Evolutionary conservation across 176 grass and related monocot species (phyloP).

Genomic region (Zea luxurians): DNA sequence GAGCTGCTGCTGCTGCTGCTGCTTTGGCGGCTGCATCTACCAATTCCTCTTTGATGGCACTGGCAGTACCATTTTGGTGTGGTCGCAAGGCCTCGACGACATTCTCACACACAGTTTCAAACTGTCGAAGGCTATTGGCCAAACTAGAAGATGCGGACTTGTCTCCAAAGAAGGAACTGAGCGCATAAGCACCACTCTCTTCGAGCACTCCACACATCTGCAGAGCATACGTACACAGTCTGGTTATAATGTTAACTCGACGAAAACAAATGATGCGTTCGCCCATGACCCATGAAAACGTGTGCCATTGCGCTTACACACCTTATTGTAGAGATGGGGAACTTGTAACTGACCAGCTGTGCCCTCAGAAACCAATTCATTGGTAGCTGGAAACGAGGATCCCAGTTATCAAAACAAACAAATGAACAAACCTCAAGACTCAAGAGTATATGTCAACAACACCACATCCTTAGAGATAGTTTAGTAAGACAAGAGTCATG

Average conservation of each 20-base stretch:
- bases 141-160: conserved; percentile 52
- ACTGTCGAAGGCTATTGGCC: conserved; percentile 51
- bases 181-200: conserved; percentile 47
- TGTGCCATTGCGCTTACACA: conserved; percentile 32
- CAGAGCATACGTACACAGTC: conserved; percentile 23
- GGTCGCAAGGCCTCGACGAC: conserved; percentile 43
- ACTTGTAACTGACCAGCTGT: conserved; percentile 41
- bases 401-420: conserved; percentile 29
- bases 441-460: conserved; percentile 18
- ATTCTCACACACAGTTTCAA: conserved; percentile 58
- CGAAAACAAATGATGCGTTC: neutral
- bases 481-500: conserved; percentile 9
- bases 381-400: conserved; percentile 51
- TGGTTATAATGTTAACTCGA: neutral
- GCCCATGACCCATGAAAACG: neutral
- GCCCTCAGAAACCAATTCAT: conserved; percentile 43
- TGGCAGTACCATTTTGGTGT: conserved; percentile 31
- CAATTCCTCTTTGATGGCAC: conserved; percentile 27
- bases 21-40: conserved; percentile 8
- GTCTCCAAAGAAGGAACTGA: conserved; percentile 68
- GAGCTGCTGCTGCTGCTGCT: neutral
- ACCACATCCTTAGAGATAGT: neutral
- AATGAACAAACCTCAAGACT: conserved; percentile 33
- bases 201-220: conserved; percentile 84
- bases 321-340: conserved; percentile 87